phyloP scores from a whole-genome alignment of 2,329 filamentous ascomycete species.

The Ceratocystis cubensis region DNA sequence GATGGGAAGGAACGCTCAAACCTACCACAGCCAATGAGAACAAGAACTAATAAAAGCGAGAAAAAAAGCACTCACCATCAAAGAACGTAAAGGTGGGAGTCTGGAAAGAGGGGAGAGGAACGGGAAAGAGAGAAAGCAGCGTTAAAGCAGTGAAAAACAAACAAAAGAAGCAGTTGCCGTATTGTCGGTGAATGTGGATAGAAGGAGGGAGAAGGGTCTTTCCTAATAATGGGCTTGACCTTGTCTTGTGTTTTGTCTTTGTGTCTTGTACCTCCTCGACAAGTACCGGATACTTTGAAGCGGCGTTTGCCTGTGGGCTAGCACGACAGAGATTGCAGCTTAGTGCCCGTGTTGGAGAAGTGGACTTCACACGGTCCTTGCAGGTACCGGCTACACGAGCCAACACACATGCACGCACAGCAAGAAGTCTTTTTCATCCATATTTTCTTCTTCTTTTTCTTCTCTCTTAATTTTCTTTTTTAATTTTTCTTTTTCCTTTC shows the following conservation, averaged over 20 bases:
- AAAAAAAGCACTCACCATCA: not conserved
- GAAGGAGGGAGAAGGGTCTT: not conserved
- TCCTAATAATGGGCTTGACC: not conserved
- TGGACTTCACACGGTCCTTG: conserved; percentile 5
- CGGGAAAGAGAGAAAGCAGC: not conserved
- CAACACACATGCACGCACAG: conserved; percentile 4
- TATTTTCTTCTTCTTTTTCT: conserved; percentile 13
- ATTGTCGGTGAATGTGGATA: not conserved
- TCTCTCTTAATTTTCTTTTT: not conserved
- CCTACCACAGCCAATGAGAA: not conserved
- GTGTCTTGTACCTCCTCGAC: not conserved
- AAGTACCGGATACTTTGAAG: conserved; percentile 3
- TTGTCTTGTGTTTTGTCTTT: not conserved
- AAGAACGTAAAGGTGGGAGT: not conserved
- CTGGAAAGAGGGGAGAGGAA: not conserved
- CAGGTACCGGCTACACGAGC: conserved; percentile 7
- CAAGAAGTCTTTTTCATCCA: conserved; percentile 4
- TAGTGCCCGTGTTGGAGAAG: conserved; percentile 9
- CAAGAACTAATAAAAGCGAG: not conserved
- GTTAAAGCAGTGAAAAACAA: not conserved
- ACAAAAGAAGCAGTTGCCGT: not conserved
- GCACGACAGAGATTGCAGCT: conserved; percentile 2
- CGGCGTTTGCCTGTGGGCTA: not conserved
- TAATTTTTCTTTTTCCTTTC: conserved; percentile 8
- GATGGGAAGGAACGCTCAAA: conserved; percentile 1